Evolutionary conservation across 192 early-diverging fungal species (phyloP).

Genomic region (Lunasporangiospora selenospora): DNA sequence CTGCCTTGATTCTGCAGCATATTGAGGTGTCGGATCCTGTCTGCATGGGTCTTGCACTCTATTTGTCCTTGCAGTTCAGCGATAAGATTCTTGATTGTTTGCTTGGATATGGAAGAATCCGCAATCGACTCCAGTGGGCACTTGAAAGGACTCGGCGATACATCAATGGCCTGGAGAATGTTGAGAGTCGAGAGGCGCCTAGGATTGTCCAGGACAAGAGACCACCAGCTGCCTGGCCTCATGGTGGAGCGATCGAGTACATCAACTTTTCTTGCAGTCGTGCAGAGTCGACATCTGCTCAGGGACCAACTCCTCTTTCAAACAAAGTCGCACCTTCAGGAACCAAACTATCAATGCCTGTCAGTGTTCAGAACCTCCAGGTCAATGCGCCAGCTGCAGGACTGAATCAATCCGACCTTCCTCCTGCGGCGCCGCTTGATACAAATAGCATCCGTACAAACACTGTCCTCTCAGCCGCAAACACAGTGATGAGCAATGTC

Average conservation of each 20-base stretch:
- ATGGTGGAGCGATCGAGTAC: slow-evolving; percentile 33
- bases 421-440: neutral
- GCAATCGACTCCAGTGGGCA: slow-evolving; percentile 45
- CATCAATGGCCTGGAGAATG: slow-evolving; percentile 15
- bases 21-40: slow-evolving; percentile 35
- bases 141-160: slow-evolving; percentile 39
- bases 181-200: slow-evolving; percentile 20
- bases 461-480: slow-evolving; percentile 10
- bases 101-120: slow-evolving; percentile 32
- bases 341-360: too few species aligned
- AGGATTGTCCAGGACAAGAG: slow-evolving; percentile 6
- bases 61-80: slow-evolving; percentile 41
- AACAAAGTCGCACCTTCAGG: slow-evolving; percentile 5
- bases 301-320: neutral
- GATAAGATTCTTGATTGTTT: slow-evolving; percentile 21
- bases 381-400: slow-evolving; percentile 6
- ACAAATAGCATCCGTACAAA: slow-evolving; percentile 21
- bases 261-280: slow-evolving; percentile 32
- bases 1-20: slow-evolving; percentile 11
- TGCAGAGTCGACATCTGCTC: neutral
- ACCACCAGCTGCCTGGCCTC: slow-evolving; percentile 40
- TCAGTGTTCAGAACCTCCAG: slow-evolving; percentile 1
- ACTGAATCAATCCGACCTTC: neutral
- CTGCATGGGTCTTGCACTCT: slow-evolving; percentile 27
- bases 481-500: slow-evolving; percentile 21